Evolutionary conservation across 495 filamentous ascomycete genomes (phyloP).

Genomic region (Hapsidospora chrysogenum): DNA sequence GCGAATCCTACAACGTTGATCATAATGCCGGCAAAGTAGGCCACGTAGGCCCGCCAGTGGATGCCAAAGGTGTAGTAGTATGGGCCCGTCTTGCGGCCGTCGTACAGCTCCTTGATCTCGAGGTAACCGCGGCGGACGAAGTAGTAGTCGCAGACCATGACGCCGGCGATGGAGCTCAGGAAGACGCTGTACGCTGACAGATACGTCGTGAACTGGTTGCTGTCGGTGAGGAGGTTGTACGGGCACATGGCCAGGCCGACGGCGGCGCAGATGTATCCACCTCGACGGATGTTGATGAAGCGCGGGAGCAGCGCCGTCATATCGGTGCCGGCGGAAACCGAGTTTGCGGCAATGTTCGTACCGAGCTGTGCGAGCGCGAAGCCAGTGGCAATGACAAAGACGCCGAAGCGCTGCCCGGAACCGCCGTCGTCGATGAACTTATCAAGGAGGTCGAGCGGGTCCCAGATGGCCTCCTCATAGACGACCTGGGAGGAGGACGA

Average conservation of each 20-base stretch:
- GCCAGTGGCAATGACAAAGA: slow-evolving; percentile 71
- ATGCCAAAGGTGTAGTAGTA: slow-evolving; percentile 65
- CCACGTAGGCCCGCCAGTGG: slow-evolving; percentile 68
- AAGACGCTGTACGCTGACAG: slow-evolving; percentile 93
- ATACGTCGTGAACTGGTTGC: slow-evolving; percentile 91
- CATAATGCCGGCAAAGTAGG: slow-evolving; percentile 73
- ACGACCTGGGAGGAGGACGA: slow-evolving; percentile 73
- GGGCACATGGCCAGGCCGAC: slow-evolving; percentile 83
- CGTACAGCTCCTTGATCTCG: slow-evolving; percentile 65
- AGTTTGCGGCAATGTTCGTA: slow-evolving; percentile 89
- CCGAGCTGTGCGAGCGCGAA: slow-evolving; percentile 81
- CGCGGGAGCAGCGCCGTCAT: slow-evolving; percentile 80
- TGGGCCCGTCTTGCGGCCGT: slow-evolving; percentile 41
- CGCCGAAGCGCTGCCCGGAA: slow-evolving; percentile 63
- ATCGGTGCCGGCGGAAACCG: slow-evolving; percentile 77
- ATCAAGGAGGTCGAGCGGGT: slow-evolving; percentile 61
- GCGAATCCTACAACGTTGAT: slow-evolving; percentile 91
- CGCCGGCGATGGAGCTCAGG: slow-evolving; percentile 79
- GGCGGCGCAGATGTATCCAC: slow-evolving; percentile 73
- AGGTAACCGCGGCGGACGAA: slow-evolving; percentile 71
- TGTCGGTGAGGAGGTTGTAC: slow-evolving; percentile 59
- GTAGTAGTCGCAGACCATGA: slow-evolving; percentile 86
- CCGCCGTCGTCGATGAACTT: slow-evolving; percentile 59
- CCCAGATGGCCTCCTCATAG: slow-evolving; percentile 62
- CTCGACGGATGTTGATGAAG: slow-evolving; percentile 77